phyloP scores from a whole-genome alignment of 2,329 filamentous ascomycete species.

The Plectosphaerella plurivora region DNA sequence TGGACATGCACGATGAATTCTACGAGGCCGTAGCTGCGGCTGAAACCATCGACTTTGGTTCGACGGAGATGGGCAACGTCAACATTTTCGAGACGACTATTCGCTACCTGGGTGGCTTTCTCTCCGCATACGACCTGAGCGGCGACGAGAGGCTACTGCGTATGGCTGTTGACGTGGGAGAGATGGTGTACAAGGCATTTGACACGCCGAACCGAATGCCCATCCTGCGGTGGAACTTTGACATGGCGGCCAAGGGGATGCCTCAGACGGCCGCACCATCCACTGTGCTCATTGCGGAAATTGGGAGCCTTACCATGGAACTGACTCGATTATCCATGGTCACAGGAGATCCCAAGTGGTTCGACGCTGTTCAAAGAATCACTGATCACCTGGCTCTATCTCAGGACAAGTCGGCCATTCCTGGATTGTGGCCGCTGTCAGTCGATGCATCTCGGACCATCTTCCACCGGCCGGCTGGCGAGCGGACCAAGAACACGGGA shows the following conservation, averaged over 20 bases:
- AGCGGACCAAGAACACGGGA: neutral
- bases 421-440: conserved; percentile 69
- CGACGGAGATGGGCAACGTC: conserved; percentile 28
- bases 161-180: conserved; percentile 40
- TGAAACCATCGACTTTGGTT: conserved; percentile 43
- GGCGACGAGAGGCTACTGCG: conserved; percentile 31
- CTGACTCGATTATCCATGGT: conserved; percentile 69
- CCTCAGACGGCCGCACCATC: conserved; percentile 10
- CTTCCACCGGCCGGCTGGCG: conserved; percentile 25
- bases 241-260: conserved; percentile 17
- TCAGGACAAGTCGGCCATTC: conserved; percentile 66
- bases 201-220: conserved; percentile 46
- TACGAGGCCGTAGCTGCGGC: conserved; percentile 45
- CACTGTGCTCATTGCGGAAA: conserved; percentile 47
- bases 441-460: conserved; percentile 54
- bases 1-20: conserved; percentile 55
- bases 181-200: conserved; percentile 42
- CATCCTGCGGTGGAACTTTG: conserved; percentile 18
- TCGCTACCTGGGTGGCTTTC: conserved; percentile 36
- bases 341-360: conserved; percentile 67
- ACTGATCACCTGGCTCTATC: conserved; percentile 64
- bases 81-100: conserved; percentile 42
- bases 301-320: conserved; percentile 66
- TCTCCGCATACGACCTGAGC: conserved; percentile 43
- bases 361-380: conserved; percentile 70